Conservation (phyloP, 2,329 filamentous ascomycete species). For the Claviceps sp. region DNA sequence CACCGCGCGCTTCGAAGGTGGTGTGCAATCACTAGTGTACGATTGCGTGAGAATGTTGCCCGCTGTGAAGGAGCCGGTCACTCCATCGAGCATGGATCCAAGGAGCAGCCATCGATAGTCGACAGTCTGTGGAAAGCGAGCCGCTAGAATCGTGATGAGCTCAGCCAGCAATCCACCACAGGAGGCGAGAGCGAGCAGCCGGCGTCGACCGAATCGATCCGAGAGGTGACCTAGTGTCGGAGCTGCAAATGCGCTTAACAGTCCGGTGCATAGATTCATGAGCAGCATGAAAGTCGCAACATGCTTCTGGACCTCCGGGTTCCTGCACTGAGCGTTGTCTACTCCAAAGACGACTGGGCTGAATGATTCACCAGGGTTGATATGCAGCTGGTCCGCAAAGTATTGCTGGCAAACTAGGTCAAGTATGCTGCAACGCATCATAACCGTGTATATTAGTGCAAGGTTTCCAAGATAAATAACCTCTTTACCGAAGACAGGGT, state of each 20-base stretch:
- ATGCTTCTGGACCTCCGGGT: slow-evolving; percentile 61
- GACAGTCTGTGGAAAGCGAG: slow-evolving; percentile 56
- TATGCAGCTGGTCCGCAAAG: slow-evolving; percentile 50
- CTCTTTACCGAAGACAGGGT: not conserved
- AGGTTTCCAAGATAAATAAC: not conserved
- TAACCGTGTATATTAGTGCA: not conserved
- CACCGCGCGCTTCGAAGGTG: slow-evolving; percentile 65
- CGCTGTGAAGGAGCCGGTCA: slow-evolving; percentile 79
- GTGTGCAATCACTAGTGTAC: slow-evolving; percentile 80
- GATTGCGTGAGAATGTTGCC: slow-evolving; percentile 65
- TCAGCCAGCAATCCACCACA: slow-evolving; percentile 64
- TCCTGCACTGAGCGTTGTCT: slow-evolving; percentile 68
- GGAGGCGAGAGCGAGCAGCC: slow-evolving; percentile 59
- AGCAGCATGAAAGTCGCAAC: slow-evolving; percentile 70
- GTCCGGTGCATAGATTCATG: slow-evolving; percentile 59
- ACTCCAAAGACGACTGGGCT: slow-evolving; percentile 47
- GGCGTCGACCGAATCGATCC: slow-evolving; percentile 71
- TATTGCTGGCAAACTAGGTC: slow-evolving; percentile 74
- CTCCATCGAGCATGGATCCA: slow-evolving; percentile 65
- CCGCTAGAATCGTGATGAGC: slow-evolving; percentile 64
- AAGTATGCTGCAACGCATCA: slow-evolving; percentile 42
- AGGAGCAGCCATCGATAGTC: slow-evolving; percentile 69
- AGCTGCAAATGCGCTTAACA: slow-evolving; percentile 66
- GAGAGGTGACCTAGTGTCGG: slow-evolving; percentile 77
- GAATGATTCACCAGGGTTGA: slow-evolving; percentile 35